These are phyloP conservation scores for Spencermartinsiella ligniputridi DNA, from an alignment of 1,139 yeast species.

Conservation along the genomic window DNA sequence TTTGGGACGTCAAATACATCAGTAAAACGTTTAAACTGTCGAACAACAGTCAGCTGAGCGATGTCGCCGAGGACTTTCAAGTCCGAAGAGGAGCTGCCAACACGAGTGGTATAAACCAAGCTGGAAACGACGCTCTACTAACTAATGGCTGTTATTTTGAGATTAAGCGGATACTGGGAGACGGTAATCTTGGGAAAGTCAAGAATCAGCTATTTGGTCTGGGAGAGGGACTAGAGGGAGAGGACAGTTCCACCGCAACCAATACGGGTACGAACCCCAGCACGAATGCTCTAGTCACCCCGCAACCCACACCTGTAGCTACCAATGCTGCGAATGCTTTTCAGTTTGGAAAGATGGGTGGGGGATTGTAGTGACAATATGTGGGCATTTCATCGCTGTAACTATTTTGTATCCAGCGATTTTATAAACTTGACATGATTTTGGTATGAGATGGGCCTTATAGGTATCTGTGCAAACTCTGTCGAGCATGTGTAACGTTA, in stretches of 20 bases:
- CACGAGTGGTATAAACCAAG: constrained; percentile 37
- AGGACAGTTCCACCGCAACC: constrained; percentile 11
- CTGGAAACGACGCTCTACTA: constrained; percentile 50
- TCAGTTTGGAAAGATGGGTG: constrained; percentile 35
- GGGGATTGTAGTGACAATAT: constrained; percentile 16
- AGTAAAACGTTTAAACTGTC: constrained; percentile 45
- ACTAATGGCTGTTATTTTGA: constrained; percentile 50
- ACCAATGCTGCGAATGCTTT: constrained; percentile 29
- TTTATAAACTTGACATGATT: no score
- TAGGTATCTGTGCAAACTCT: no score
- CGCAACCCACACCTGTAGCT: constrained; percentile 6
- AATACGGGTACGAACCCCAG: constrained; percentile 8
- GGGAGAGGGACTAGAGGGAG: constrained; percentile 26
- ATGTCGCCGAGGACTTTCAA: constrained; percentile 48
- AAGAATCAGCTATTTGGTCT: constrained; percentile 37
- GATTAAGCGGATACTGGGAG: constrained; percentile 38
- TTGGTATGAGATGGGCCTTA: no score
- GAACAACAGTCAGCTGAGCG: constrained; percentile 36
- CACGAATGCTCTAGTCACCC: constrained; percentile 1
- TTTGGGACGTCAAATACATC: constrained; percentile 78
- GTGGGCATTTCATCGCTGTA: no score
- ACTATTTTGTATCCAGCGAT: no score
- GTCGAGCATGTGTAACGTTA: no score
- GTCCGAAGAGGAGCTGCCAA: constrained; percentile 23
- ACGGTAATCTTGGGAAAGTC: constrained; percentile 27